Percentiles rank a stretch among this genome's conserved stretches.
Conservation (phyloP, 345 rosid genomes). For the Eutrema japonicum region DNA sequence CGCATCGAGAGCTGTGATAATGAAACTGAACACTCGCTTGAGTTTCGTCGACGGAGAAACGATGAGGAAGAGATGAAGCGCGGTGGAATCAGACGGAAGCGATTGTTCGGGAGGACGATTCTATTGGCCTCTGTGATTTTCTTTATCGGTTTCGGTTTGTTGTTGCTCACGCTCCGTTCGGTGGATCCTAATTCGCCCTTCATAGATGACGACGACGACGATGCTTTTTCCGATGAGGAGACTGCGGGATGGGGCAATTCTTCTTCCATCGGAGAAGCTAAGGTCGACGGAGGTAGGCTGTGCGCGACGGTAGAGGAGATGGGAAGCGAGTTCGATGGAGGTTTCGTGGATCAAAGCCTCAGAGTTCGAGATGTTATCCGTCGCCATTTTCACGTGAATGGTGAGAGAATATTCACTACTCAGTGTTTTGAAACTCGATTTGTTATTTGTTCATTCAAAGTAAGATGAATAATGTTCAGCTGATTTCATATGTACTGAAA, state of each 20-base stretch:
- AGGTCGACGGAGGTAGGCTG: conserved; percentile 41
- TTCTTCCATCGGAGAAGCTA: conserved; percentile 20
- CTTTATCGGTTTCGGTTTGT: conserved; percentile 55
- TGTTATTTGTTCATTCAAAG: neutral
- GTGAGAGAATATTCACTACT: conserved; percentile 45
- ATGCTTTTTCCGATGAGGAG: conserved; percentile 29
- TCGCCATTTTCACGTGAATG: conserved; percentile 62
- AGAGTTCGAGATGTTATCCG: conserved; percentile 62
- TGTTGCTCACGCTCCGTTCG: conserved; percentile 58
- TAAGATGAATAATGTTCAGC: neutral
- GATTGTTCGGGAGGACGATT: conserved; percentile 49
- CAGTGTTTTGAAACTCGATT: neutral
- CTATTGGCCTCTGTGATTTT: conserved; percentile 48
- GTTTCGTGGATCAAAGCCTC: conserved; percentile 63
- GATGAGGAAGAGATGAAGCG: conserved; percentile 47
- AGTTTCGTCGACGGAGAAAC: conserved; percentile 19
- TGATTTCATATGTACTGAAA: neutral
- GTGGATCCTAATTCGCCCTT: conserved; percentile 51
- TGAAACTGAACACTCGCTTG: conserved; percentile 1
- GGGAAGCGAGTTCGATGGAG: conserved; percentile 73
- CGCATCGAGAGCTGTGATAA: conserved; percentile 12
- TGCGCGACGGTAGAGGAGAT: conserved; percentile 96
- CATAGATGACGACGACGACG: conserved; percentile 44
- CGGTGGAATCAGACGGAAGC: conserved; percentile 53
- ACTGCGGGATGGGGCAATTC: conserved; percentile 19